These are phyloP conservation scores for Purshia tridentata DNA, from an alignment of 306 rosid species.

Conservation along the genomic window DNA sequence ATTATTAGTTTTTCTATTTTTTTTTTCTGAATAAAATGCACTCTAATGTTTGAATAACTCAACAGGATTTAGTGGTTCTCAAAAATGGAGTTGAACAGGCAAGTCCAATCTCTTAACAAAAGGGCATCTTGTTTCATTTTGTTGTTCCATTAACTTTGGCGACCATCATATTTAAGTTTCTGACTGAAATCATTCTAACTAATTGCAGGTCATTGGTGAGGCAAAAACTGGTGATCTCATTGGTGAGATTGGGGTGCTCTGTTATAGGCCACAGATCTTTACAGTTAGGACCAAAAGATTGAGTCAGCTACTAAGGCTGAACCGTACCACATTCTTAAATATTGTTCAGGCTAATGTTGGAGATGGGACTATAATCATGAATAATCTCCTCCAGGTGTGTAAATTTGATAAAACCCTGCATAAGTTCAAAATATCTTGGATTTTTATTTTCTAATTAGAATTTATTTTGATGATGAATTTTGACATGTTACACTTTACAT, in stretches of 20 bases:
- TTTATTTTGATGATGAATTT: background rate
- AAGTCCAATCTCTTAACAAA: constrained; percentile 29
- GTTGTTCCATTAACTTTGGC: background rate
- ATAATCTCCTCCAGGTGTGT: constrained; percentile 87
- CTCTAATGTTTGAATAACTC: constrained; percentile 27
- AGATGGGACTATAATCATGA: constrained; percentile 89
- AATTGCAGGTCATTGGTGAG: constrained; percentile 69
- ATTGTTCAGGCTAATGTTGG: constrained; percentile 85
- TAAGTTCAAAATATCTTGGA: background rate
- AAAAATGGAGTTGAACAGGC: constrained; percentile 80
- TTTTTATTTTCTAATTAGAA: background rate
- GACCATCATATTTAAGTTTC: background rate
- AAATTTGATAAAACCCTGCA: background rate
- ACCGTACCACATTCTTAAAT: constrained; percentile 66
- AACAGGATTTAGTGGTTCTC: constrained; percentile 64
- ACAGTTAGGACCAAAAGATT: constrained; percentile 82
- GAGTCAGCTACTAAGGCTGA: constrained; percentile 77
- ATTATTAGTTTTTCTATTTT: background rate
- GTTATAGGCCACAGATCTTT: constrained; percentile 84
- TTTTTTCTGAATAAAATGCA: constrained; percentile 1
- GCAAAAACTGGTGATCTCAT: constrained; percentile 70
- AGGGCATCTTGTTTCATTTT: background rate
- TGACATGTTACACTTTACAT: background rate
- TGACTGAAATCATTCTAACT: constrained; percentile 13
- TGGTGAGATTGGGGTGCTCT: constrained; percentile 93